Evolutionary conservation across 192 early-diverging fungal species (phyloP), one percentile per base, ranked within the genome.

Genomic region (Coemansia guatemalensis): DNA sequence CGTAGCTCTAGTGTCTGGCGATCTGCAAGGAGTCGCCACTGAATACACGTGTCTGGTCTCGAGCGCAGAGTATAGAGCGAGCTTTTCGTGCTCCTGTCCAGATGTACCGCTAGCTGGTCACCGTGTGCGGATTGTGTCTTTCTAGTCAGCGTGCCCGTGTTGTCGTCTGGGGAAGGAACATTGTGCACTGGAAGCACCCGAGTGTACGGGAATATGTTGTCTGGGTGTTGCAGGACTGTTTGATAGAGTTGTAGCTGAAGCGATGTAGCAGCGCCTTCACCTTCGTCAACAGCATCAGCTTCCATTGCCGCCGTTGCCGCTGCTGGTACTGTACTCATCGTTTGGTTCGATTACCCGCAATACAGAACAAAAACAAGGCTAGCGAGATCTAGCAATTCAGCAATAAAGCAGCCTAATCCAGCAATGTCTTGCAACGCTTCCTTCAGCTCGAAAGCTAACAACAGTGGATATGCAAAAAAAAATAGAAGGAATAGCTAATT

Each of bases 121-220:
- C 39, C 49, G 50, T 64, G 58, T 20, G 57, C 4, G 25, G 18
- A 62, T 26, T 58, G 57, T 5, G n/a, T 29, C 20, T 55, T 35
- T 26, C 49, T 29, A 7, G 52, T 41, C 9, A 62, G 24, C 4
- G 12, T 7, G n/a, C 52, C 56, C 21, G 30, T 56, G 25, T 48
- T 44, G 30, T 47, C 30, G 2, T 21, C 18, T 2, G 66, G 74
- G 8, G 73, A 76, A 1, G 79, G 79, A 53, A 76, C 71, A 26
- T 32, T 48, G 24, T 76, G 74, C 18, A 73, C 69, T 39, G 70
- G 58, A 21, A 58, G 56, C n/a, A 27, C 30, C 6, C 49, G 62
- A 8, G 69, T 64, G 52, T 68, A 69, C 22, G 79, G 70, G 44
- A 73, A 82, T 18, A 82, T 48, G 48, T 82, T 82, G 70, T 82